Base-by-base conservation (phyloP, 331 rosid genomes). In the Acacia pycnantha region DNA sequence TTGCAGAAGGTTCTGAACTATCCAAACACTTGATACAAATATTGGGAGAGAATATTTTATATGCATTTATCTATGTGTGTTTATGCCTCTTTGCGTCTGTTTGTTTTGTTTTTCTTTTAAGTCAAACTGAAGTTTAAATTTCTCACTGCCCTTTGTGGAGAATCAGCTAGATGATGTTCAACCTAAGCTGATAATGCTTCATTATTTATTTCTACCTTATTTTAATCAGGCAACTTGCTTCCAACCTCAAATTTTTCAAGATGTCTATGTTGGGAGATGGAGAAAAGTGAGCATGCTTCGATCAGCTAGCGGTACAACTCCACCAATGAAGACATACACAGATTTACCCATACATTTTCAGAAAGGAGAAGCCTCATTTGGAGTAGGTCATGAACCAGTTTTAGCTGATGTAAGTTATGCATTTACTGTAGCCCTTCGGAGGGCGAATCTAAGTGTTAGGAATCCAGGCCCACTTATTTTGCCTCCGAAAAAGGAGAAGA, bases 351-450 rank as follows among this genome's bases (percentile, higher is more conserved):
- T 96, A 67, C 87, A 86, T 90, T 96, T 96, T 82, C 89, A 91
- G 81, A 94, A 86, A 64, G 97, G 86, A 0, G 97, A 89, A 84
- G 85, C 88, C 73, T 88, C 97, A 78, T 96, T 83, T 85, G 99
- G 99, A 64, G 99, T 96, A 73, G 92, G 99, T 76, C 93, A 88
- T 84, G 99, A 96, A 79, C 97, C 99, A 18, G 86, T 85, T 86
- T 94, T 96, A 70, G 94, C 99, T 80, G 99, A 96, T 77, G 58
- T 96, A 31, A 92, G 97, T 84, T 96, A 90, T 86, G 97, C 99
- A 67, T 92, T 96, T 81, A 87, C 98, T 13, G 97, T 92, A 86
- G 97, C 89, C 72, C 92, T 96, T 74, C 94, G 99, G 64, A 91
- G 99, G 91, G 98, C 99, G 74, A 92, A 96, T 90, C 92, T 96